These are phyloP conservation scores for Tetrapyrgos nigripes DNA, from an alignment of 1,284 basidiomycete genomes.

Conservation along the genomic window DNA sequence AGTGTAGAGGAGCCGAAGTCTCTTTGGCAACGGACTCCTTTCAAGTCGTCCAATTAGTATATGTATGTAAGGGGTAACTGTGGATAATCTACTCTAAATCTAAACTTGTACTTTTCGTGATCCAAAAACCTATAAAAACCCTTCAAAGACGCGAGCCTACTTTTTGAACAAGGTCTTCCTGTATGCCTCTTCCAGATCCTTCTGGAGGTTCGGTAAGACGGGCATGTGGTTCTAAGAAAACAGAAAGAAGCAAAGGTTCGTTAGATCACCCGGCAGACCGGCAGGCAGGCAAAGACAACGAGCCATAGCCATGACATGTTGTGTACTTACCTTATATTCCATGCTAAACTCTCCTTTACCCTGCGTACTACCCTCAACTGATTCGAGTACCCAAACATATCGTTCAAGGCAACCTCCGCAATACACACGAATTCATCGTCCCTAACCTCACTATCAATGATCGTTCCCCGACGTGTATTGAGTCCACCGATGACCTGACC, in stretches of 20 bases:
- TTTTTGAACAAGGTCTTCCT: constrained; percentile 63
- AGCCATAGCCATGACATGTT: too few relatives aligned
- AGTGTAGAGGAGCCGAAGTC: too few relatives aligned
- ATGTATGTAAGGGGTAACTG: too few relatives aligned
- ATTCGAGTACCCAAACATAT: constrained; percentile 99
- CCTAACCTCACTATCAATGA: constrained; percentile 95
- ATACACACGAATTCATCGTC: constrained; percentile 96
- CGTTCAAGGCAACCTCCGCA: constrained; percentile 95
- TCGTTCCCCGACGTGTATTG: constrained; percentile 93
- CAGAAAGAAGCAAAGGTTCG: too few relatives aligned
- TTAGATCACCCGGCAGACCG: too few relatives aligned
- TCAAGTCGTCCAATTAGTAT: too few relatives aligned
- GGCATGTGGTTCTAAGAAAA: constrained; percentile 72
- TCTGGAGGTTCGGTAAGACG: constrained; percentile 90
- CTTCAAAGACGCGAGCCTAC: constrained; percentile 34
- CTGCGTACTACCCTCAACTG: constrained; percentile 94
- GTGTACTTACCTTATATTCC: constrained; percentile 91
- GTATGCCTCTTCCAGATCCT: constrained; percentile 79
- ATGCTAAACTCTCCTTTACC: constrained; percentile 97
- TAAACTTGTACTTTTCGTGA: too few relatives aligned
- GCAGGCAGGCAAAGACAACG: too few relatives aligned
- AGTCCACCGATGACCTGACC: constrained; percentile 92
- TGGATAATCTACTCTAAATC: neutral
- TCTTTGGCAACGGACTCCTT: too few relatives aligned
- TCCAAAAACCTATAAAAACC: too few relatives aligned